Conservation (phyloP, 2,329 filamentous ascomycete genomes). For the Arthrobotrys musiformis region DNA sequence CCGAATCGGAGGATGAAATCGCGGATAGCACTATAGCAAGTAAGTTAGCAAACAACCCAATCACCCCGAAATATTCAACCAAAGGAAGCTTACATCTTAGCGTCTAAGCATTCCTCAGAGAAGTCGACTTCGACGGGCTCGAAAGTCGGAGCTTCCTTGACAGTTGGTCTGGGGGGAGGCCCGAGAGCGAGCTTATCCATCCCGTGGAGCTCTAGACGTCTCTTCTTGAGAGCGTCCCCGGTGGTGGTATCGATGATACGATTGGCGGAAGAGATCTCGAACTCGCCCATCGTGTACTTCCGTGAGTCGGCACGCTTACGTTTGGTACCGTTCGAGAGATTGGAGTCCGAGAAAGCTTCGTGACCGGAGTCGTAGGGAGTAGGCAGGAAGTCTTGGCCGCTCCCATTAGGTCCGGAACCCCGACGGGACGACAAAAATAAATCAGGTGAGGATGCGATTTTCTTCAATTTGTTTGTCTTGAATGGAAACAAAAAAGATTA, state of each 20-base stretch:
- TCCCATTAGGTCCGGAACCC: slow-evolving; percentile 47
- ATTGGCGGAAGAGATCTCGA: slow-evolving; percentile 26
- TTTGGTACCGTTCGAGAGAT: slow-evolving; percentile 51
- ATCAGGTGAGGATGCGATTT: slow-evolving; percentile 49
- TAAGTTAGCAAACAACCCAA: neutral
- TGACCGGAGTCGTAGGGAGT: slow-evolving; percentile 53
- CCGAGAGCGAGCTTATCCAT: slow-evolving; percentile 28
- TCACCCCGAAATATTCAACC: neutral
- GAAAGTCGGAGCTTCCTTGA: slow-evolving; percentile 41
- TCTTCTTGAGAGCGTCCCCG: slow-evolving; percentile 47
- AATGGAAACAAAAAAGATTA: neutral
- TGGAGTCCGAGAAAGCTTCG: slow-evolving; percentile 53
- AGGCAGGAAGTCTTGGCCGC: slow-evolving; percentile 44
- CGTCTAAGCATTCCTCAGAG: slow-evolving; percentile 44
- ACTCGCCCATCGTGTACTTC: slow-evolving; percentile 51
- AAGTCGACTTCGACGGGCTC: slow-evolving; percentile 48
- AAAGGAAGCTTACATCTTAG: slow-evolving; percentile 48
- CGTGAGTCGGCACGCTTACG: slow-evolving; percentile 52
- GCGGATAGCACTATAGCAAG: slow-evolving; percentile 33
- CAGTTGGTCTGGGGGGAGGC: slow-evolving; percentile 23
- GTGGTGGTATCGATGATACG: slow-evolving; percentile 37
- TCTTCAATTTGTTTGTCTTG: slow-evolving; percentile 38
- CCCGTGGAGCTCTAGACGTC: slow-evolving; percentile 39
- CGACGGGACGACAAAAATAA: slow-evolving; percentile 33
- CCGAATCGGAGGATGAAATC: slow-evolving; percentile 47